phyloP scores from a whole-genome alignment of 108 stramenopile genomes.

The Discostella pseudostelligera region DNA sequence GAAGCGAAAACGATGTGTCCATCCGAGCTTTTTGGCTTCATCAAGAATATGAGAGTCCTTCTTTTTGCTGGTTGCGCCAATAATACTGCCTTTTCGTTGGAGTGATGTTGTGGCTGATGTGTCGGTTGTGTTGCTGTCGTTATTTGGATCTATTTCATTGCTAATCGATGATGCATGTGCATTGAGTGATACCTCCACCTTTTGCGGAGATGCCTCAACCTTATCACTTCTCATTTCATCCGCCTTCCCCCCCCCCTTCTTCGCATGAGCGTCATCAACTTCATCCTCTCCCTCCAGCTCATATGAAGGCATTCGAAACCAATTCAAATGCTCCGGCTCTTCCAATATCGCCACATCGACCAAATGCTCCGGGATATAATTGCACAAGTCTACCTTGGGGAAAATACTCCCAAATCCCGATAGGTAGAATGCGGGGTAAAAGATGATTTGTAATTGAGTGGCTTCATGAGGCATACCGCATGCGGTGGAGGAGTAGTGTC shows the following conservation, averaged over 20 bases:
- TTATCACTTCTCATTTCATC: not conserved
- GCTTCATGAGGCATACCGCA: slow-evolving; percentile 46
- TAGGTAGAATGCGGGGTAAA: slow-evolving; percentile 76
- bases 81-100: slow-evolving; percentile 5
- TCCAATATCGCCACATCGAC: slow-evolving; percentile 89
- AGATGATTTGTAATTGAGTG: slow-evolving; percentile 54
- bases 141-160: not conserved
- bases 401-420: slow-evolving; percentile 78
- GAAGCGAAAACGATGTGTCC: slow-evolving; percentile 84
- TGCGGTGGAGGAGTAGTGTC: slow-evolving; percentile 28
- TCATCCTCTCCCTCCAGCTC: not conserved
- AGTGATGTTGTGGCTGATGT: not conserved
- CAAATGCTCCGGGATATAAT: slow-evolving; percentile 69
- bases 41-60: not conserved
- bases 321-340: slow-evolving; percentile 96
- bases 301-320: slow-evolving; percentile 61
- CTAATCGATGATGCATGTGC: not conserved
- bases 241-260: not conserved
- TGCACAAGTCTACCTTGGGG: slow-evolving; percentile 75
- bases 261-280: not conserved
- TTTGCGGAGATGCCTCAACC: not conserved
- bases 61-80: not conserved
- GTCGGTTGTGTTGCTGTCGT: not conserved
- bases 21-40: slow-evolving; percentile 55
- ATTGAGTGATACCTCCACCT: not conserved